Evolutionary conservation across 352 stramenopile genomes (phyloP).

Genomic region (Pythium dissimile): DNA sequence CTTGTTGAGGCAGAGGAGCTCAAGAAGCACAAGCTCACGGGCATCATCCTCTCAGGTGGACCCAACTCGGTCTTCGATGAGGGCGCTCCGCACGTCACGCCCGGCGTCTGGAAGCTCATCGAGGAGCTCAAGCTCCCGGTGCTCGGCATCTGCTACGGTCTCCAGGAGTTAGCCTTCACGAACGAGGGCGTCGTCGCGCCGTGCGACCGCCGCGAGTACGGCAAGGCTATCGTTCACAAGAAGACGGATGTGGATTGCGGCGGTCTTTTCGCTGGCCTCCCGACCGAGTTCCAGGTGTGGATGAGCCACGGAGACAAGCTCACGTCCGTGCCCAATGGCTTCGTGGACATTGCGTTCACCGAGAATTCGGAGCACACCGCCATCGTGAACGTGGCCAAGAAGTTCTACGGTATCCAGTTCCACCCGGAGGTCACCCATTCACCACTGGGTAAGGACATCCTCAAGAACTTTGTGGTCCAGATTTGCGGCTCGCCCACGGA

Average conservation of each 20-base stretch:
- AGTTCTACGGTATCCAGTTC: conserved; percentile 98
- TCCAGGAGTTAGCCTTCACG: conserved; percentile 94
- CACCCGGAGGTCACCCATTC: conserved; percentile 98
- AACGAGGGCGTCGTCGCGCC: conserved; percentile 94
- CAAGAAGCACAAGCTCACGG: conserved; percentile 91
- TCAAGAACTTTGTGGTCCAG: conserved; percentile 97
- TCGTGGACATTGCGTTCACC: conserved; percentile 85
- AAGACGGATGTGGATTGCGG: conserved; percentile 50
- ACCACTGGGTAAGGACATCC: conserved; percentile 91
- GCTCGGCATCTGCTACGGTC: conserved; percentile 97
- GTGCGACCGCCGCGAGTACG: conserved; percentile 96
- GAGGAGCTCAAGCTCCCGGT: conserved; percentile 95
- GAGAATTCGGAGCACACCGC: conserved; percentile 91
- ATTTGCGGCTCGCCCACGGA: conserved; percentile 94
- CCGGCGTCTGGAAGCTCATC: conserved; percentile 96
- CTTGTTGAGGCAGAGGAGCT: conserved; percentile 92
- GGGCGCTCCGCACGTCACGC: conserved; percentile 91
- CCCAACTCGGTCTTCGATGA: conserved; percentile 97
- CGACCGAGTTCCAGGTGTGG: conserved; percentile 97
- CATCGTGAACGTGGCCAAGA: conserved; percentile 93
- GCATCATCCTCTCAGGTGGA: conserved; percentile 98
- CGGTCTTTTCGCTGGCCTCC: conserved; percentile 87
- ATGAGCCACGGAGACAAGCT: conserved; percentile 99
- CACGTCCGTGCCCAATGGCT: conserved; percentile 90
- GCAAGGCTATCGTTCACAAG: conserved; percentile 92